phyloP scores from a whole-genome alignment of 1,139 yeast genomes.

The Schwanniomyces etchellsii region DNA sequence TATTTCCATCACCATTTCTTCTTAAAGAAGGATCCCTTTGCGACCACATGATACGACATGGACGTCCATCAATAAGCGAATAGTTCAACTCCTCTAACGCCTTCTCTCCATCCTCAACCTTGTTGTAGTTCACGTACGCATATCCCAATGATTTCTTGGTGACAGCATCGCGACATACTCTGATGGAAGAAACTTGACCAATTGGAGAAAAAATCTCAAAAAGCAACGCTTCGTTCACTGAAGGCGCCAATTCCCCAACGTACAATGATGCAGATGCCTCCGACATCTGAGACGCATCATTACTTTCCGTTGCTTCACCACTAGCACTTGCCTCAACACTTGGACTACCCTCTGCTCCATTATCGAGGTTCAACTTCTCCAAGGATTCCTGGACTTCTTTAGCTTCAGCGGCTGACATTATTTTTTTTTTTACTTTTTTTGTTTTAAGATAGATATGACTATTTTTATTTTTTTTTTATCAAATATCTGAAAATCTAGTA shows the following conservation, averaged over 20 bases:
- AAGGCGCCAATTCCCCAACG: conserved; percentile 94
- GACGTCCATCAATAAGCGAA: conserved; percentile 88
- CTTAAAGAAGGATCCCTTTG: conserved; percentile 97
- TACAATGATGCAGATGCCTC: conserved; percentile 81
- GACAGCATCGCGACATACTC: conserved; percentile 98
- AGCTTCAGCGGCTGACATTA: conserved; percentile 47
- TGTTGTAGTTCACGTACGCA: conserved; percentile 96
- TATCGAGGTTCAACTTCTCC: conserved; percentile 46
- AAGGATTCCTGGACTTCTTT: conserved; percentile 50
- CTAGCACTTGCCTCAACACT: conserved; percentile 22
- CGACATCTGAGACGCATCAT: conserved; percentile 30
- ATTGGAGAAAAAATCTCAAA: conserved; percentile 93
- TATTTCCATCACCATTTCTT: conserved; percentile 95
- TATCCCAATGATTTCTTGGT: conserved; percentile 96
- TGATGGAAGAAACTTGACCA: conserved; percentile 94
- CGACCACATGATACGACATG: conserved; percentile 99
- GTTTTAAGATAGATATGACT: conserved; percentile 4
- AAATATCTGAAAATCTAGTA: not conserved
- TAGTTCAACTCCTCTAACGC: conserved; percentile 97
- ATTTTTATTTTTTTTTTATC: conserved; percentile 1
- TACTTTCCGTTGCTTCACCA: conserved; percentile 22
- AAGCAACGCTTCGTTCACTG: conserved; percentile 90
- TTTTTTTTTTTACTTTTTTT: conserved; percentile 10
- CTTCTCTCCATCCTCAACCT: conserved; percentile 83
- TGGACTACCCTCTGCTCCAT: conserved; percentile 24